A percentile compares a stretch with the other conserved stretches of the same genome.
phyloP scores from a whole-genome alignment of 2,329 filamentous ascomycete genomes.

The Diaporthe ampelina region DNA sequence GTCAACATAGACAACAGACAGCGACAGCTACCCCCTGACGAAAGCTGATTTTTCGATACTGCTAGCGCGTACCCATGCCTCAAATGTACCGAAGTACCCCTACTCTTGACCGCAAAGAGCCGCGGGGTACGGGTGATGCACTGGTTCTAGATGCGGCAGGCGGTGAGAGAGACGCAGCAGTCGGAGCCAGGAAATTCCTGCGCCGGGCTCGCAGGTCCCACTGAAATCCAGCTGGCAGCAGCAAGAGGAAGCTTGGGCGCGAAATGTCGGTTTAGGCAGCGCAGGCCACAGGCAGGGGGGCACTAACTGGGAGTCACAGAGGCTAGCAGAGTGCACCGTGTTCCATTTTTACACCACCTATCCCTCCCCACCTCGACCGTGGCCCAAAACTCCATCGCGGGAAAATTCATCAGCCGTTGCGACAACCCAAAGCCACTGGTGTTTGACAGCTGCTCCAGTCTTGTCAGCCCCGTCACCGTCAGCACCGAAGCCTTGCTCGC shows the following conservation, averaged over 20 bases:
- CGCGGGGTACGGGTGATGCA: slow-evolving; percentile 33
- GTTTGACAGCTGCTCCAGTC: slow-evolving; percentile 24
- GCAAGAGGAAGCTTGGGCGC: slow-evolving; percentile 24
- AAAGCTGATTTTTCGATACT: slow-evolving; percentile 40
- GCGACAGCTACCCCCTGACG: slow-evolving; percentile 31
- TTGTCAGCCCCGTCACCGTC: slow-evolving; percentile 1
- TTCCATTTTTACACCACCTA: slow-evolving; percentile 10
- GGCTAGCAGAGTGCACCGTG: background rate
- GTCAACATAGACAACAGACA: slow-evolving; percentile 30
- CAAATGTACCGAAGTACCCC: slow-evolving; percentile 17
- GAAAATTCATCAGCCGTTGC: slow-evolving; percentile 39
- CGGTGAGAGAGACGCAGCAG: background rate
- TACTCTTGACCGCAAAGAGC: background rate
- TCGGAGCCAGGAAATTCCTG: slow-evolving; percentile 35
- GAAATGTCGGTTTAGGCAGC: slow-evolving; percentile 15
- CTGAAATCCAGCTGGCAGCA: slow-evolving; percentile 14
- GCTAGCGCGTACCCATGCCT: slow-evolving; percentile 35
- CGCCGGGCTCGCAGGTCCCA: slow-evolving; percentile 24
- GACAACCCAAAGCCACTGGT: slow-evolving; percentile 23
- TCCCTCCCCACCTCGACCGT: slow-evolving; percentile 30
- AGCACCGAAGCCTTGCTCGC: slow-evolving; percentile 7
- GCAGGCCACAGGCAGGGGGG: background rate
- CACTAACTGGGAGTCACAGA: too few species aligned
- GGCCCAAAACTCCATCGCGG: slow-evolving; percentile 38
- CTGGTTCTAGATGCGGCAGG: background rate